Percentiles rank a stretch among this genome's conserved stretches.
Conservation (phyloP, 164 flowering plant species). For the Magnolia officinalis region DNA sequence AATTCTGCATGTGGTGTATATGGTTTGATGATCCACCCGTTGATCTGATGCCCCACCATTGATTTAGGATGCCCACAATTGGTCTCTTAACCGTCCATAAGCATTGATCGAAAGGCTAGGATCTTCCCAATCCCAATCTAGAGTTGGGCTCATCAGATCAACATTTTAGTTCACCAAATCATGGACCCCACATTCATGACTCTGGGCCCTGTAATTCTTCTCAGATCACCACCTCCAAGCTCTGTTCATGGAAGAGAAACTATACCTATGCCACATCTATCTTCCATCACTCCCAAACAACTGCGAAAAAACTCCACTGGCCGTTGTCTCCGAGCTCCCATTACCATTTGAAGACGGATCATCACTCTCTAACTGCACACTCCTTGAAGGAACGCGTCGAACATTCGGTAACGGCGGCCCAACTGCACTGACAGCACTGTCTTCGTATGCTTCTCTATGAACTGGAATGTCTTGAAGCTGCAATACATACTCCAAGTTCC, state of each 20-base stretch:
- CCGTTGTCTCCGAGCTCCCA: background rate
- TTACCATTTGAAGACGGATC: background rate
- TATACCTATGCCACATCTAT: background rate
- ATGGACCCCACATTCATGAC: too few relatives aligned
- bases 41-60: background rate
- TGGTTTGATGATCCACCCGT: background rate
- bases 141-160: too few relatives aligned
- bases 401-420: background rate
- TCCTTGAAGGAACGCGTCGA: background rate
- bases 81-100: too few relatives aligned
- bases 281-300: background rate
- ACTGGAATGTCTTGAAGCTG: constrained; percentile 55
- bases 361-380: background rate
- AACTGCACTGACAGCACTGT: background rate
- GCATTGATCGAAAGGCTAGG: too few relatives aligned
- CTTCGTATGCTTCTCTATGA: constrained; percentile 13
- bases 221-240: too few relatives aligned
- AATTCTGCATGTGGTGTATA: background rate
- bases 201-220: too few relatives aligned
- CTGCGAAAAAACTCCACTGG: background rate
- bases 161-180: too few relatives aligned
- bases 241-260: background rate
- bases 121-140: too few relatives aligned
- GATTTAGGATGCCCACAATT: too few relatives aligned
- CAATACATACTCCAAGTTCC: constrained; percentile 67